These are phyloP conservation scores for Plasmodium coatneyi DNA, from an alignment of 169 alveolate genomes.

Conservation along the genomic window DNA sequence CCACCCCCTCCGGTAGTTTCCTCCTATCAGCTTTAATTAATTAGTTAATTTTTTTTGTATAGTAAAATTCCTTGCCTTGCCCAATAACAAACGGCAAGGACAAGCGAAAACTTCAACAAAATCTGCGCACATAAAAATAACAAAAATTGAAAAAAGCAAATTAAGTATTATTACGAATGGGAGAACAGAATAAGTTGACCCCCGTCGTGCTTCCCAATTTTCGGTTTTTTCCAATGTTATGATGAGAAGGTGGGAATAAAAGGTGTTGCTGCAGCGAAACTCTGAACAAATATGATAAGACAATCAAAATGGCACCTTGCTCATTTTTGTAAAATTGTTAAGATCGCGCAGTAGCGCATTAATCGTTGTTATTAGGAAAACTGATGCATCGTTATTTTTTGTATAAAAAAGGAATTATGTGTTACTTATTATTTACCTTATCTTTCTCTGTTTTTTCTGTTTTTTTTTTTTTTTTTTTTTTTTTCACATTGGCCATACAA, in stretches of 20 bases:
- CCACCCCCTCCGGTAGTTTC: background rate
- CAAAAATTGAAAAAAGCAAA: background rate
- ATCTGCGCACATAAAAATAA: background rate
- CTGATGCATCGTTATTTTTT: background rate
- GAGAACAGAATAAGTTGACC: background rate
- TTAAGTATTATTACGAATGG: background rate
- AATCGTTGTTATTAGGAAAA: background rate
- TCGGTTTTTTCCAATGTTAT: background rate
- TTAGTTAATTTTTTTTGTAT: background rate
- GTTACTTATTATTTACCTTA: background rate
- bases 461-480: slow-evolving; percentile 36
- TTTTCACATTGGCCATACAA: background rate
- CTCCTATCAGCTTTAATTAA: background rate
- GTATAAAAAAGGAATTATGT: background rate
- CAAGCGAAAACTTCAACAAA: background rate
- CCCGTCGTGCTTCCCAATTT: background rate
- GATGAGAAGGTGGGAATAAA: background rate
- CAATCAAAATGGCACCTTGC: background rate
- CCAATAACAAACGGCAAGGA: background rate
- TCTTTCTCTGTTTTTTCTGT: background rate
- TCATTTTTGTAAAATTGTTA: background rate
- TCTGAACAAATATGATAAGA: background rate
- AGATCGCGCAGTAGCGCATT: background rate
- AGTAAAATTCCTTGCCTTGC: background rate
- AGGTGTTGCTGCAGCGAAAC: background rate